Conservation (phyloP, 2,329 filamentous ascomycete species). For the Grosmannia serpens region DNA sequence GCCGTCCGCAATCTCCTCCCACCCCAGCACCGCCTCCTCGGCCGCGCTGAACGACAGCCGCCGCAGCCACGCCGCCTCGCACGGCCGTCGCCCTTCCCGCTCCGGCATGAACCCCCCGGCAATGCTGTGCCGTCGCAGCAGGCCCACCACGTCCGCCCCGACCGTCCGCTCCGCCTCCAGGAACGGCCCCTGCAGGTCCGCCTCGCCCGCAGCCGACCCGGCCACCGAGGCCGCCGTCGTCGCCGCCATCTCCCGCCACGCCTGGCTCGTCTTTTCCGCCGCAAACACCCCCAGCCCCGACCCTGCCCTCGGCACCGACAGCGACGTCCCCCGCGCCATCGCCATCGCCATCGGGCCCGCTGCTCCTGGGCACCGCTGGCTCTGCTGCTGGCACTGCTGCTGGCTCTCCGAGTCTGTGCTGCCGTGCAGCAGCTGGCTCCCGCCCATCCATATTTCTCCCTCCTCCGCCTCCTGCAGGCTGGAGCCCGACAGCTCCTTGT, state of each 20-base stretch:
- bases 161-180: conserved; percentile 34
- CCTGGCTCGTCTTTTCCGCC: conserved; percentile 23
- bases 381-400: neutral
- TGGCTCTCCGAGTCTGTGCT: neutral
- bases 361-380: too few species aligned
- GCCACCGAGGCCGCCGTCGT: conserved; percentile 41
- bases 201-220: conserved; percentile 47
- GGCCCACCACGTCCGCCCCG: conserved; percentile 24
- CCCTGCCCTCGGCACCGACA: conserved; percentile 6
- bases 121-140: conserved; percentile 53
- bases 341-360: neutral
- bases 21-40: conserved; percentile 60
- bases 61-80: conserved; percentile 44
- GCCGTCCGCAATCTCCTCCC: conserved; percentile 38
- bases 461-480: conserved; percentile 3
- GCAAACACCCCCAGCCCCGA: neutral
- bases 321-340: neutral
- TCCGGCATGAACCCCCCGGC: conserved; percentile 14
- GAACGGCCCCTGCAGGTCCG: conserved; percentile 44
- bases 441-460: neutral
- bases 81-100: neutral
- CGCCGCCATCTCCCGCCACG: conserved; percentile 28
- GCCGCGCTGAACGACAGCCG: conserved; percentile 66
- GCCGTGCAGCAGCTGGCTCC: neutral
- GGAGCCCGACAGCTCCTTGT: conserved; percentile 4